Evolutionary conservation across 345 rosid genomes (phyloP).

Genomic region (Isatis tinctoria): DNA sequence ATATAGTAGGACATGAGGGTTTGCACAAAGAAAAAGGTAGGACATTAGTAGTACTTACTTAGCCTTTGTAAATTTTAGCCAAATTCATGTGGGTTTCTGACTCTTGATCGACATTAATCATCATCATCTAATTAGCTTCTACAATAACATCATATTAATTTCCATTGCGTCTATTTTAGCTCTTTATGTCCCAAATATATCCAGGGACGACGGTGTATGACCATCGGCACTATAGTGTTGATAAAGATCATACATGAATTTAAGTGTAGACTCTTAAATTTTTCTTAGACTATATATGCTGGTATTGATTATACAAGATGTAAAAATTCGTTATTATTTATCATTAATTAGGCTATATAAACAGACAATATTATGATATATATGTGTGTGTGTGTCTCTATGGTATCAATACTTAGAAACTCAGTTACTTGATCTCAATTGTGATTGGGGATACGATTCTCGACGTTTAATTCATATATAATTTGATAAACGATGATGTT

Average conservation of each 20-base stretch:
- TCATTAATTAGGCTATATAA: background rate
- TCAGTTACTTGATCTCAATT: background rate
- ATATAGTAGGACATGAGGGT: background rate
- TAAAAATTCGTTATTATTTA: background rate
- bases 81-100: background rate
- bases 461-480: background rate
- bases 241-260: background rate
- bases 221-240: background rate
- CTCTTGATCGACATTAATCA: background rate
- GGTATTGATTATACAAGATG: background rate
- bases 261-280: background rate
- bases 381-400: too few species aligned
- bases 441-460: background rate
- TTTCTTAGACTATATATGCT: background rate
- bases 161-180: background rate
- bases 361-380: too few species aligned
- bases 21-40: too few species aligned
- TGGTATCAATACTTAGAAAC: background rate
- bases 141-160: background rate
- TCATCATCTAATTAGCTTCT: background rate
- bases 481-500: background rate
- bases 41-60: background rate
- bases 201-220: background rate
- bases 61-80: background rate
- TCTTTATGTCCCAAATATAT: background rate